Percentiles rank a stretch among this genome's conserved stretches.
These are phyloP conservation scores for Rubia yunnanensis DNA, from an alignment of 257 asterid genomes.

Conservation along the genomic window DNA sequence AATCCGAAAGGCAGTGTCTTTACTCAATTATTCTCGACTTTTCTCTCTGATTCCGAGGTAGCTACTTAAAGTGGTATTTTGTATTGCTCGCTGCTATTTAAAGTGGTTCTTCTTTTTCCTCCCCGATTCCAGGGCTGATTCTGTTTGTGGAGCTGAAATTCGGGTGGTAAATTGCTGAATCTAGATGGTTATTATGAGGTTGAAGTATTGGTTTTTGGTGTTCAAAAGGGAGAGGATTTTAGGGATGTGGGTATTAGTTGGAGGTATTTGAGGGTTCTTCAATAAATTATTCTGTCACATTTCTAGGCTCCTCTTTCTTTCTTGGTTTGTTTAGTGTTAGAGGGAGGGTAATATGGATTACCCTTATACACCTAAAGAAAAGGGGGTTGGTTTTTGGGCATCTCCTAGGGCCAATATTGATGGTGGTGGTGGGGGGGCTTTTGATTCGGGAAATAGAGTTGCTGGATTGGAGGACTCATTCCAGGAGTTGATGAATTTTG, in stretches of 20 bases:
- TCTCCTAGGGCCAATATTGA: constrained; percentile 33
- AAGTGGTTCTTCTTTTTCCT: neutral
- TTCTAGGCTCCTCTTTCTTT: neutral
- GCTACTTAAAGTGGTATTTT: constrained; percentile 5
- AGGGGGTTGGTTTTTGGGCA: constrained; percentile 24
- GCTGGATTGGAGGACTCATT: constrained; percentile 37
- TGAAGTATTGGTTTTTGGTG: constrained; percentile 15
- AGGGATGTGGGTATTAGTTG: constrained; percentile 6
- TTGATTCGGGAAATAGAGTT: constrained; percentile 27
- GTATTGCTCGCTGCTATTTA: neutral
- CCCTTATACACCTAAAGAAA: constrained; percentile 30
- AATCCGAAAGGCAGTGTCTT: neutral
- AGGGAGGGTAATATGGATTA: constrained; percentile 29
- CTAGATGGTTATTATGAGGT: constrained; percentile 13
- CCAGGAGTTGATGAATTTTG: constrained; percentile 51
- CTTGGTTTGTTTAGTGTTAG: neutral
- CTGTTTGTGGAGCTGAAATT: constrained; percentile 2
- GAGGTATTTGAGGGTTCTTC: neutral
- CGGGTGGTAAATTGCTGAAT: neutral
- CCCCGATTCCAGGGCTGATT: neutral
- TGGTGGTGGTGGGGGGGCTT: constrained; percentile 29
- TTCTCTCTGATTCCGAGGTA: neutral
- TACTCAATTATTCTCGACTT: neutral
- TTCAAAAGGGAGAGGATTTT: constrained; percentile 16
- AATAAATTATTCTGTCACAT: neutral